phyloP scores from a whole-genome alignment of 2,329 filamentous ascomycete genomes.

The Passalora sequoiae region DNA sequence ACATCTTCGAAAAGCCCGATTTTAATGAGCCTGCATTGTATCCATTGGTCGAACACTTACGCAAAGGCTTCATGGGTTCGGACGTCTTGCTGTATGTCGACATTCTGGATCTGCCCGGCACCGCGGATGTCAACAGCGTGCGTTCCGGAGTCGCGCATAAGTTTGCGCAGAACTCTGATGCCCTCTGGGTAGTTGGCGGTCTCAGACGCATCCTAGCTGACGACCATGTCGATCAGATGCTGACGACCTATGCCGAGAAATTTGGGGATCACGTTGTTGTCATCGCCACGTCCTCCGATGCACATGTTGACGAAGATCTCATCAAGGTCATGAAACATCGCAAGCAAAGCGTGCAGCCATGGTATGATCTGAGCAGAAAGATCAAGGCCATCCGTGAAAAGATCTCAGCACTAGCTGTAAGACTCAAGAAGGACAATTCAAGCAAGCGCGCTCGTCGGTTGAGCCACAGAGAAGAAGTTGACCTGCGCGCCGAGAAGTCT shows the following conservation, averaged over 20 bases:
- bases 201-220: constrained; percentile 21
- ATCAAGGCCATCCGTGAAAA: constrained; percentile 6
- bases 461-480: neutral
- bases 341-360: constrained; percentile 6
- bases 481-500: constrained; percentile 1
- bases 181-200: constrained; percentile 20
- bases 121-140: constrained; percentile 23
- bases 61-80: constrained; percentile 18
- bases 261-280: constrained; percentile 21
- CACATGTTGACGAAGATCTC: constrained; percentile 12
- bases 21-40: constrained; percentile 17
- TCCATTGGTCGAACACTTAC: constrained; percentile 24
- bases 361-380: constrained; percentile 6
- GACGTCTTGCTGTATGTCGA: constrained; percentile 19
- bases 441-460: constrained; percentile 10
- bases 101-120: constrained; percentile 26
- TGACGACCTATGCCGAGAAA: constrained; percentile 18
- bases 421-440: constrained; percentile 4
- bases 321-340: constrained; percentile 10
- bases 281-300: constrained; percentile 24
- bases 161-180: constrained; percentile 21
- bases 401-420: neutral
- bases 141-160: constrained; percentile 17
- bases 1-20: constrained; percentile 9
- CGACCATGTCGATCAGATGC: constrained; percentile 10